Base-by-base conservation (phyloP, 108 stramenopile genomes). In the Mediolabrus comicus region DNA sequence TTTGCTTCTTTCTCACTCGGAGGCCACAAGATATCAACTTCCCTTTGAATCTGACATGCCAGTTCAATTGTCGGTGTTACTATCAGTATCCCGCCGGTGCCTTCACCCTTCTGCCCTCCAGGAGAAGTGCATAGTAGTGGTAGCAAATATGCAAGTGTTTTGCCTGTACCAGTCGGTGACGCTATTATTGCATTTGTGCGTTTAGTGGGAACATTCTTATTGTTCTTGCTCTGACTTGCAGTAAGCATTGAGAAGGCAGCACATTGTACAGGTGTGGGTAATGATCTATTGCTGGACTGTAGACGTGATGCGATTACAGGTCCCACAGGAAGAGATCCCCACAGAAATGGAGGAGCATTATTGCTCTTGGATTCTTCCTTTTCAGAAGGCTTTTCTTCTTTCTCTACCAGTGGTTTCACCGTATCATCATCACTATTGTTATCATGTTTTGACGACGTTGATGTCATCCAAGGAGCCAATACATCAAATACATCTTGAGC, bases 151-250 rank as follows among this genome's bases (percentile, higher is more conserved):
- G 91, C 87, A n/a, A 92, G 34, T 0, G 85, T 83, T 69, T 92
- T 92, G 9, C 91, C 91, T 10, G 79, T 84, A 22, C 91, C 87
- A 4, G 91, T 92, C 10, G 91, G 80, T 4, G 85, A 77, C n/a
- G 87, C 87, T 26, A 92, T 72, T 14, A 92, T 69, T 41, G 71
- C 80, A 82, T 92, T 86, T n/a, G 54, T 82, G 17, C 76, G 38
- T 2, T 65, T 70, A 19, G 31, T 84, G 14, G 22, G 19, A 10
- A 17, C 16, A n/a, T 35, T 56, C 8, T 35, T 32, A 28, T 66
- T 74, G 26, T 32, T 59, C 33, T 65, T 74, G 55, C 28, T 73
- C 36, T 30, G 22, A 26, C 19, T 55, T 5, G 67, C 46, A 12
- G 67, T 70, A 5, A 92, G 60, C 5, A 79, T 55, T 10, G 67